A percentile compares a stretch with the other conserved stretches of the same genome.
Evolutionary conservation across 2,329 filamentous ascomycete genomes (phyloP).

Genomic region (Ascochyta viciae-villosae): DNA sequence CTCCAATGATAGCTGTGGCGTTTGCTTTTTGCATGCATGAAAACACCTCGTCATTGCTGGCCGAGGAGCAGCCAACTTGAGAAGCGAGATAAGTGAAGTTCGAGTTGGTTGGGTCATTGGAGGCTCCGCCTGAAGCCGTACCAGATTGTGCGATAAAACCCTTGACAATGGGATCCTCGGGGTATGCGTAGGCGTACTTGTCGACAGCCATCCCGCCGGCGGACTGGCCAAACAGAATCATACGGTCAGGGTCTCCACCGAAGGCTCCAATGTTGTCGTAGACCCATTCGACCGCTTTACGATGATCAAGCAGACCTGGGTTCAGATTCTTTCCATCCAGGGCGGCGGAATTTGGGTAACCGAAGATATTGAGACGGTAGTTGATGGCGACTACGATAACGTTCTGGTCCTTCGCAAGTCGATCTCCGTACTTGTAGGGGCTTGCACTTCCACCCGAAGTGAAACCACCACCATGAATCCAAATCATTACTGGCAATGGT

Average conservation of each 20-base stretch:
- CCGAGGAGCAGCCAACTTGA: constrained; percentile 27
- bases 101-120: constrained; percentile 15
- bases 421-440: constrained; percentile 55
- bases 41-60: constrained; percentile 32
- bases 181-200: constrained; percentile 57
- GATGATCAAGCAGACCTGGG: constrained; percentile 48
- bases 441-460: constrained; percentile 53
- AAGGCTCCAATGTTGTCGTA: constrained; percentile 47
- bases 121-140: constrained; percentile 16
- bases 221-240: constrained; percentile 48
- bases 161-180: constrained; percentile 55
- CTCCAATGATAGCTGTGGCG: constrained; percentile 40
- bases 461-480: constrained; percentile 57
- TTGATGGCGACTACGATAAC: constrained; percentile 49
- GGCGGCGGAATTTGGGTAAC: constrained; percentile 42
- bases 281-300: constrained; percentile 48
- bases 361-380: no score
- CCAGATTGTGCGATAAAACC: constrained; percentile 53
- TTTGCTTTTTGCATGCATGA: constrained; percentile 45
- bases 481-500: constrained; percentile 54
- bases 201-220: constrained; percentile 51
- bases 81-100: constrained; percentile 36
- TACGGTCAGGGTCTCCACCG: constrained; percentile 40
- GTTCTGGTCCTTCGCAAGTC: constrained; percentile 53
- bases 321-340: constrained; percentile 39